Percentiles rank a stretch among this genome's conserved stretches.
These are phyloP conservation scores for Penicillium sp. DNA, from an alignment of 2,329 filamentous ascomycete genomes.

Conservation along the genomic window DNA sequence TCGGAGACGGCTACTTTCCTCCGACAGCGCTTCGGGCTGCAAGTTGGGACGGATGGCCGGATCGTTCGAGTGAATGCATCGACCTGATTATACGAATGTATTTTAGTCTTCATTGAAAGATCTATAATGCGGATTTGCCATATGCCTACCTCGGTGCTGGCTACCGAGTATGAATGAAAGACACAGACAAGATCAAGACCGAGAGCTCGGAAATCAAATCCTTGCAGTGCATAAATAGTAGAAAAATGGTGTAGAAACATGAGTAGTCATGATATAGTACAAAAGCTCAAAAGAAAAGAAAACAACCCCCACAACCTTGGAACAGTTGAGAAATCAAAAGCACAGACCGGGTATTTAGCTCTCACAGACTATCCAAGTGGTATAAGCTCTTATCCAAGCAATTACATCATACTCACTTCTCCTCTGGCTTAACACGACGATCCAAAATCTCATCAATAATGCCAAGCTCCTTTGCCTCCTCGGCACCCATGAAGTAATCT, in stretches of 20 bases:
- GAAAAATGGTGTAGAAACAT: neutral
- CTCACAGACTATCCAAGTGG: neutral
- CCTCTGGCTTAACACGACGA: slow-evolving; percentile 35
- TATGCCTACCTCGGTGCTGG: slow-evolving; percentile 6
- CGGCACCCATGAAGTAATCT: slow-evolving; percentile 87
- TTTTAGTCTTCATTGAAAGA: slow-evolving; percentile 2
- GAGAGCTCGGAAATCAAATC: neutral
- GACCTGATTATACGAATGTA: slow-evolving; percentile 9
- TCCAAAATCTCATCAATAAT: slow-evolving; percentile 87
- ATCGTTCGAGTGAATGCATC: slow-evolving; percentile 31
- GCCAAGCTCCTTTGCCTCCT: slow-evolving; percentile 85
- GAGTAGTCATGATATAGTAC: neutral
- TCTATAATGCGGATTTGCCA: neutral
- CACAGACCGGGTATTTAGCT: neutral
- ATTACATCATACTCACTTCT: neutral
- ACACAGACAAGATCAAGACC: neutral
- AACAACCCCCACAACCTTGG: neutral
- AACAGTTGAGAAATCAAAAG: neutral
- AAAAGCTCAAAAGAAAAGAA: neutral
- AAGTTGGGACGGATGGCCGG: slow-evolving; percentile 36
- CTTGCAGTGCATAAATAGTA: neutral
- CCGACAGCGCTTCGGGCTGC: slow-evolving; percentile 39
- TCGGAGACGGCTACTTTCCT: slow-evolving; percentile 39
- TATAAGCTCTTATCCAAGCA: neutral
- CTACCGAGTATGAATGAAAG: neutral